phyloP scores from a whole-genome alignment of 371 early-diverging fungal species.

The Mucor indicus region DNA sequence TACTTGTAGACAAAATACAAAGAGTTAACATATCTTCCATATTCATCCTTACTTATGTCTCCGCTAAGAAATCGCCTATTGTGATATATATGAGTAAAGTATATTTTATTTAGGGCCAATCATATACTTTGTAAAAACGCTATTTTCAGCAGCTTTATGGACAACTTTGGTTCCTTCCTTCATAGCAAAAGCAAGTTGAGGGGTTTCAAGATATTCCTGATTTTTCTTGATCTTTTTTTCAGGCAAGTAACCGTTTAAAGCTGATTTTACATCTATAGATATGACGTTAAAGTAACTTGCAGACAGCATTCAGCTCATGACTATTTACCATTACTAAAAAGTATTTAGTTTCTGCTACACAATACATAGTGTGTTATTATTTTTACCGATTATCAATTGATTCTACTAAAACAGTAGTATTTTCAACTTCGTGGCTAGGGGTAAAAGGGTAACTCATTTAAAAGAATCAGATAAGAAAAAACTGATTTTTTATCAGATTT shows the following conservation, averaged over 20 bases:
- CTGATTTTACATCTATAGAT: no score
- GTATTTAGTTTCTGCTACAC: no score
- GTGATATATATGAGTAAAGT: not conserved
- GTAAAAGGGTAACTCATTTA: no score
- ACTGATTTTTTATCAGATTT: conserved; percentile 3
- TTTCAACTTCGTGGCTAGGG: no score
- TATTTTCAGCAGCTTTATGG: conserved; percentile 55
- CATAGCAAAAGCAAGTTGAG: conserved; percentile 45
- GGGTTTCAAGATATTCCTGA: conserved; percentile 20
- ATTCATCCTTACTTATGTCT: conserved; percentile 32
- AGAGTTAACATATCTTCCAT: conserved; percentile 41
- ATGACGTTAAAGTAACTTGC: no score
- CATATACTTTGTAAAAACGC: conserved; percentile 52
- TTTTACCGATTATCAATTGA: no score
- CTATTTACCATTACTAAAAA: not conserved
- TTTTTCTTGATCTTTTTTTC: conserved; percentile 7
- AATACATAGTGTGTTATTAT: no score
- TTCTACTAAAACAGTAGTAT: not conserved
- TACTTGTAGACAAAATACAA: conserved; percentile 47
- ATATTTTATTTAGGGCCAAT: not conserved
- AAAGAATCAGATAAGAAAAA: not conserved
- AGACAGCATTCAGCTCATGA: not conserved
- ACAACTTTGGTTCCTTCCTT: conserved; percentile 57
- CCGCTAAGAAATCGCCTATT: conserved; percentile 17
- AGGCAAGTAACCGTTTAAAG: conserved; percentile 15